These are phyloP conservation scores for Sarocladium strictum DNA, from an alignment of 2,329 filamentous ascomycete species.

Conservation along the genomic window DNA sequence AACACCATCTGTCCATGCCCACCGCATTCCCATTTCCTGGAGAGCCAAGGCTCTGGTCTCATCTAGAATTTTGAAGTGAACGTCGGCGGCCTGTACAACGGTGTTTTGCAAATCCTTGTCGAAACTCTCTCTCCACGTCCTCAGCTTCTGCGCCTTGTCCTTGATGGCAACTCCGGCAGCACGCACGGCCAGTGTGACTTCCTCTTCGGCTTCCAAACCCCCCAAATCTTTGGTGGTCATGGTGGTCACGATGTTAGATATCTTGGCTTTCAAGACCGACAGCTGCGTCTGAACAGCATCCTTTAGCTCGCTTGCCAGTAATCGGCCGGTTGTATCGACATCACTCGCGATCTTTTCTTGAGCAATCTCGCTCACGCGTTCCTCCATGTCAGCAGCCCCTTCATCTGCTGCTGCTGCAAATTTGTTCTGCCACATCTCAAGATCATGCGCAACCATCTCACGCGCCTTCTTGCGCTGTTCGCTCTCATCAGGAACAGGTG, in stretches of 20 bases:
- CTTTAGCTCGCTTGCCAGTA: constrained; percentile 63
- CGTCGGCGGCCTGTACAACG: constrained; percentile 67
- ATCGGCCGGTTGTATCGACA: constrained; percentile 58
- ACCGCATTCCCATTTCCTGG: constrained; percentile 87
- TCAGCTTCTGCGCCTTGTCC: constrained; percentile 68
- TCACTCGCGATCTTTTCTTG: constrained; percentile 54
- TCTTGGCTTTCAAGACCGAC: constrained; percentile 58
- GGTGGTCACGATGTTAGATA: constrained; percentile 50
- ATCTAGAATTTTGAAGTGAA: constrained; percentile 76
- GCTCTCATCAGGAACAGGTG: constrained; percentile 41
- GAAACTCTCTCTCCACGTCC: constrained; percentile 69
- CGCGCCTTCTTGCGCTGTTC: constrained; percentile 53
- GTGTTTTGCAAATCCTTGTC: constrained; percentile 63
- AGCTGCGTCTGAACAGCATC: constrained; percentile 60
- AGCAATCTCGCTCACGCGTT: constrained; percentile 54
- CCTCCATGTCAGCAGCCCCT: constrained; percentile 67
- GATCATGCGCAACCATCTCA: constrained; percentile 68
- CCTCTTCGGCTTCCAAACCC: constrained; percentile 37
- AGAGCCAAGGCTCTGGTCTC: constrained; percentile 77
- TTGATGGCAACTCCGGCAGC: constrained; percentile 67
- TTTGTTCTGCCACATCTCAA: constrained; percentile 81
- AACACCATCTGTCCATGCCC: constrained; percentile 92
- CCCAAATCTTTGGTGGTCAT: constrained; percentile 43
- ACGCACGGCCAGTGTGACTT: constrained; percentile 48
- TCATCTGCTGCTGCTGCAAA: constrained; percentile 82